Evolutionary conservation across 2,329 filamentous ascomycete species (phyloP), one percentile per base, ranked within the genome.

Genomic region (Colletotrichum musae): DNA sequence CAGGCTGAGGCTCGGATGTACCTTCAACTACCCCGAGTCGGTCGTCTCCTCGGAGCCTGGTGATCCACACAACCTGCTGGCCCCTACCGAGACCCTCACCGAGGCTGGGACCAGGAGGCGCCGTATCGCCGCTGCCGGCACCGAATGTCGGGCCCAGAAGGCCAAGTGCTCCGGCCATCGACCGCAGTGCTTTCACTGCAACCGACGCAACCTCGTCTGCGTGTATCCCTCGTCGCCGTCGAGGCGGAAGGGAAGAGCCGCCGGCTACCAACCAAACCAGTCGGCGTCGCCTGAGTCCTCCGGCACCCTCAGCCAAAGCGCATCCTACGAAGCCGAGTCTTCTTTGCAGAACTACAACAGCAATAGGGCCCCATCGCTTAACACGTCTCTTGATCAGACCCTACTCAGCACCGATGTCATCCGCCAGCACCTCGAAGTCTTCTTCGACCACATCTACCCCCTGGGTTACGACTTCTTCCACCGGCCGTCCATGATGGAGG

Each of bases 61-160:
- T 12, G 58, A 62, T 57, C 51, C 58, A 24, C 58, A 62, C 51
- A 43, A n/a, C 24, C 58, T 67, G 6, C 18, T 64, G 41, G 36
- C 52, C 5, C 21, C 61, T 32, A 64, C 52, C 18, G 61, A 64
- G n/a, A 45, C 52, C n/a, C 61, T 76, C 32, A 78, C 76, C 0
- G 72, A 78, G 39, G 76, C 77, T 1, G 77, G 77, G 1, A 76
- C 73, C 36, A 75, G 75, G 66, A 70, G 77, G 4, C 71, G 75
- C 1, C 70, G 77, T 0, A 72, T 72, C 1, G 65, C 69, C 0
- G 67, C 67, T 7, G 80, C 80, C 6, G 82, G 80, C 61, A 64
- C 73, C 3, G 59, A 72, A n/a, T 82, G 80, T 70, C 75, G 80
- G 3, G 71, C 68, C 43, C 74, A 76, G 13, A 82, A 82, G 61